Evolutionary conservation across 108 stramenopile species (phyloP).

Genomic region (Heterococcus sp.): DNA sequence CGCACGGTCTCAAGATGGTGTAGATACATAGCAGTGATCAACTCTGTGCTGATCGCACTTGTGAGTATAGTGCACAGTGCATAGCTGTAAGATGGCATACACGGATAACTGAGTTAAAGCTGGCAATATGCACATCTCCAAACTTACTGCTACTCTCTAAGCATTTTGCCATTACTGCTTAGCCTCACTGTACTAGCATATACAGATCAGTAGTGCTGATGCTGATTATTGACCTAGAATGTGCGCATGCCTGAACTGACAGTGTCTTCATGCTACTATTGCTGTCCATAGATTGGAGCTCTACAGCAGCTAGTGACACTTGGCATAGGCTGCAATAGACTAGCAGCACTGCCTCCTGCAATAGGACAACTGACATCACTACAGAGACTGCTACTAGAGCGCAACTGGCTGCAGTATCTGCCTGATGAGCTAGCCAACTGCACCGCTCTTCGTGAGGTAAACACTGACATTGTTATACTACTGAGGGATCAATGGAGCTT

Average conservation of each 20-base stretch:
- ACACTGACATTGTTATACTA: too few relatives aligned
- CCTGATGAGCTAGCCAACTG: conserved; percentile 35
- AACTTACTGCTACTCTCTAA: background rate
- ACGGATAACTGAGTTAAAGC: too few relatives aligned
- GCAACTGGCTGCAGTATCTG: conserved; percentile 36
- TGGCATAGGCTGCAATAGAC: conserved; percentile 31
- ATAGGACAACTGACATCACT: conserved; percentile 11
- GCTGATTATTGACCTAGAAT: background rate
- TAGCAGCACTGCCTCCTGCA: conserved; percentile 29
- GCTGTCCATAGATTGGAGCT: conserved; percentile 9
- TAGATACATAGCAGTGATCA: too few relatives aligned
- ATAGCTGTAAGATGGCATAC: too few relatives aligned
- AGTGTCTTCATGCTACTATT: background rate
- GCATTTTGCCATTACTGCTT: background rate
- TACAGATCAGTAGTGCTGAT: background rate
- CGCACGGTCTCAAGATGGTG: background rate
- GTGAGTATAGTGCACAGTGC: too few relatives aligned
- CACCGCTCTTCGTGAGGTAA: conserved; percentile 1
- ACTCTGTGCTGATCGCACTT: background rate
- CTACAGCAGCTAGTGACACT: conserved; percentile 9
- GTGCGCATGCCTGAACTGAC: background rate
- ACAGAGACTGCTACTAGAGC: conserved; percentile 12
- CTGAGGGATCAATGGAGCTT: too few relatives aligned
- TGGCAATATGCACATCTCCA: background rate
- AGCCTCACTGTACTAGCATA: background rate